A percentile compares a stretch with the other conserved stretches of the same genome.
Evolutionary conservation across 805 yeast species (phyloP).

Genomic region (Pichia paraexigua): DNA sequence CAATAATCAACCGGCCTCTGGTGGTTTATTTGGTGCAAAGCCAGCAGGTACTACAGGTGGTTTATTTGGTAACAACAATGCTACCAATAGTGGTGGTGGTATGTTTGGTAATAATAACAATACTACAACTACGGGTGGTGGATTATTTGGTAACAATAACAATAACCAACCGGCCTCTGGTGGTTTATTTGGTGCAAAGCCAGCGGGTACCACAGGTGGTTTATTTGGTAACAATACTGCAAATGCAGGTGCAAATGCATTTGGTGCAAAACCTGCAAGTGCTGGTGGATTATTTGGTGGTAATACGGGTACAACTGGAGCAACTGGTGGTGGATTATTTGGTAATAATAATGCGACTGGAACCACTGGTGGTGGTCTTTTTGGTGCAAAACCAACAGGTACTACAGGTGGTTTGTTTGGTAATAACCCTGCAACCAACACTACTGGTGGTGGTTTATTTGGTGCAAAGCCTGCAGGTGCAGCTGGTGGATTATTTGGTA

Average conservation of each 20-base stretch:
- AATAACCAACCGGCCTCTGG: slow-evolving; percentile 12
- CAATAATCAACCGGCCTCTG: slow-evolving; percentile 13
- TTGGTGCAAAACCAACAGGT: slow-evolving; percentile 24
- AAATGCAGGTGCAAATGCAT: slow-evolving; percentile 18
- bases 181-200: slow-evolving; percentile 24
- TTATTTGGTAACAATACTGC: slow-evolving; percentile 29
- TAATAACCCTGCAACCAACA: slow-evolving; percentile 9
- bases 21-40: slow-evolving; percentile 30
- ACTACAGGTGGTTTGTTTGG: slow-evolving; percentile 35
- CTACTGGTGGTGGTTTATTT: slow-evolving; percentile 16
- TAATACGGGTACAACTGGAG: slow-evolving; percentile 5
- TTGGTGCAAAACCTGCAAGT: slow-evolving; percentile 17
- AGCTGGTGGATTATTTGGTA: slow-evolving; percentile 34
- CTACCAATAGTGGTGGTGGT: slow-evolving; percentile 13
- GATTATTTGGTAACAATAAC: slow-evolving; percentile 22
- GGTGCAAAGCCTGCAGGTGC: slow-evolving; percentile 14
- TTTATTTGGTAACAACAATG: slow-evolving; percentile 21
- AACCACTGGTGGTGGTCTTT: slow-evolving; percentile 29
- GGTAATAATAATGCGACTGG: slow-evolving; percentile 15
- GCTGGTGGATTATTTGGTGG: slow-evolving; percentile 15
- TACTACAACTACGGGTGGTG: slow-evolving; percentile 16
- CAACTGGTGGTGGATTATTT: slow-evolving; percentile 21
- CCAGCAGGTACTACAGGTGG: slow-evolving; percentile 22
- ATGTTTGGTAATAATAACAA: slow-evolving; percentile 29
- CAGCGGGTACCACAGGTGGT: slow-evolving; percentile 25